Percentiles rank a stretch among this genome's conserved stretches.
phyloP scores from a whole-genome alignment of 2,329 filamentous ascomycete species.

The Colletotrichum sp. region DNA sequence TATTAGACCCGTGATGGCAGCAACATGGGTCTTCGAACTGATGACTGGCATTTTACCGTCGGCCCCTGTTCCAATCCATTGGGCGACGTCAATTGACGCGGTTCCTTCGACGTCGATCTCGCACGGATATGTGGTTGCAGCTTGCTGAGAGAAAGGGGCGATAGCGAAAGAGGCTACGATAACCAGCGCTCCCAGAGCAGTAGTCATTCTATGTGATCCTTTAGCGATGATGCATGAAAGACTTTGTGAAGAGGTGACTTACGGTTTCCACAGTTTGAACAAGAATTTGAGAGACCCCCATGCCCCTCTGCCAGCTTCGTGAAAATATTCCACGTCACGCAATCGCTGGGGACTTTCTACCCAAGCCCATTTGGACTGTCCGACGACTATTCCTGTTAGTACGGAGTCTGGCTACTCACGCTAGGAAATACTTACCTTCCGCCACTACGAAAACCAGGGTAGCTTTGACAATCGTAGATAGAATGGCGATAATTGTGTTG shows the following conservation, averaged over 20 bases:
- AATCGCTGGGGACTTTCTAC: background rate
- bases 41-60: background rate
- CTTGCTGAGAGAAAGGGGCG: background rate
- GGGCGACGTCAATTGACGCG: background rate
- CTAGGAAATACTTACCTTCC: background rate
- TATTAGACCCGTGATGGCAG: background rate
- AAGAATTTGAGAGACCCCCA: background rate
- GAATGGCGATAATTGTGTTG: background rate
- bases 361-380: background rate
- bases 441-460: background rate
- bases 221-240: background rate
- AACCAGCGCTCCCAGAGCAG: background rate
- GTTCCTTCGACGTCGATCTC: background rate
- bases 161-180: background rate
- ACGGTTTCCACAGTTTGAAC: background rate
- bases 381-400: background rate
- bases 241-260: background rate
- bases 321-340: background rate
- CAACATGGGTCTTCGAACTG: background rate
- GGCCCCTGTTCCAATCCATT: background rate
- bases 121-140: background rate
- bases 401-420: background rate
- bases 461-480: background rate
- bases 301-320: background rate
- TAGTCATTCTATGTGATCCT: background rate